Conservation (phyloP, 768 basidiomycete genomes). For the Pholiota microspora region DNA sequence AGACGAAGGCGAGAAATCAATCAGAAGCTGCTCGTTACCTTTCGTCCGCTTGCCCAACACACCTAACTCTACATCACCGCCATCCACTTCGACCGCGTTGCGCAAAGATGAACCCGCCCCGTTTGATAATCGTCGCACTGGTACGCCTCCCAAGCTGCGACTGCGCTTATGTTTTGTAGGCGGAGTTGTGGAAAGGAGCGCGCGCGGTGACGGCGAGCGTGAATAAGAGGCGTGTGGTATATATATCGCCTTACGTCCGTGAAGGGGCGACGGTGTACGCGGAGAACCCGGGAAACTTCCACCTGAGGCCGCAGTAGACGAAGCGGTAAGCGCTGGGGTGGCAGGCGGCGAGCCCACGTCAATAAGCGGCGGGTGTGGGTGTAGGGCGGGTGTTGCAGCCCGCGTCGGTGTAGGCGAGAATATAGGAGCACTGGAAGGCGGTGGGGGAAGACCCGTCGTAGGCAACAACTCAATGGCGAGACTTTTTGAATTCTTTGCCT, state of each 20-base stretch:
- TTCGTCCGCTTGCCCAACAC: slow-evolving; percentile 10
- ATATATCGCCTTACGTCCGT: neutral
- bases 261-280: neutral
- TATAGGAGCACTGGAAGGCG: neutral
- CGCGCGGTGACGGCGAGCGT: slow-evolving; percentile 21
- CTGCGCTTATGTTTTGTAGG: slow-evolving; percentile 20
- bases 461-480: slow-evolving; percentile 1
- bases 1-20: slow-evolving; percentile 23
- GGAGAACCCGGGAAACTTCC: neutral
- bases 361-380: neutral
- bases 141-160: slow-evolving; percentile 24
- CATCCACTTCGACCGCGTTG: slow-evolving; percentile 14
- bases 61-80: slow-evolving; percentile 4
- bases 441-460: slow-evolving; percentile 3
- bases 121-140: slow-evolving; percentile 22
- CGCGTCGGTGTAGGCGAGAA: neutral
- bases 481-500: neutral
- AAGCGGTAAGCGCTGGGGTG: neutral
- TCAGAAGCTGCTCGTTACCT: slow-evolving; percentile 19
- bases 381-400: neutral
- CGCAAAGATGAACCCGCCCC: slow-evolving; percentile 19
- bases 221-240: neutral
- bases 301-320: neutral
- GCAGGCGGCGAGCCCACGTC: neutral
- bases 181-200: slow-evolving; percentile 23